Conservation (phyloP, 2,329 filamentous ascomycete species). For the Colletotrichum sp. region DNA sequence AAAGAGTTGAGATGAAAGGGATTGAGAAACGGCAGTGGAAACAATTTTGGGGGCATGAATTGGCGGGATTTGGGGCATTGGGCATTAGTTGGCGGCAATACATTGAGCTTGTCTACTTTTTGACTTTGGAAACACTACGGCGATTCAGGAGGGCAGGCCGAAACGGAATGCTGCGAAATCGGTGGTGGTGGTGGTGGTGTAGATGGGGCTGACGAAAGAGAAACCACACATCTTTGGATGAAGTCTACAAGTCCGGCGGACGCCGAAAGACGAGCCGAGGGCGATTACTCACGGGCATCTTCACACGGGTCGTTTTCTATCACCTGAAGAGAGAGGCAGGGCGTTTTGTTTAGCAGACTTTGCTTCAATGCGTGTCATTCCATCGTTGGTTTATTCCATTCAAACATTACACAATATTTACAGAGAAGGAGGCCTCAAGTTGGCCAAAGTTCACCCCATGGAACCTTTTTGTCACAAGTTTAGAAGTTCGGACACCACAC, state of each 20-base stretch:
- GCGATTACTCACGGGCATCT: neutral
- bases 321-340: neutral
- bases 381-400: neutral
- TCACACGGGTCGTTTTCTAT: neutral
- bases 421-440: conserved; percentile 4
- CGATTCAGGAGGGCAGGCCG: neutral
- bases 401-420: conserved; percentile 8
- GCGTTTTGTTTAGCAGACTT: neutral
- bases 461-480: neutral
- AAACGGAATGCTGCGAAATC: neutral
- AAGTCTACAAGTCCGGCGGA: neutral
- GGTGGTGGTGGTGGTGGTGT: neutral
- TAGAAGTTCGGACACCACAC: neutral
- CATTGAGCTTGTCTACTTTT: neutral
- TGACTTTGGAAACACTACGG: neutral
- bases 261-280: neutral
- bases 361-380: neutral
- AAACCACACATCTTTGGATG: neutral
- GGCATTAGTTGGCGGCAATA: neutral
- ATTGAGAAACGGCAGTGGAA: neutral
- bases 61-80: neutral
- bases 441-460: neutral
- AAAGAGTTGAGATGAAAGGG: neutral
- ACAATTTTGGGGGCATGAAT: neutral
- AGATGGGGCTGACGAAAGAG: neutral